These are phyloP conservation scores for Thielaviopsis populi DNA, from an alignment of 2,329 filamentous ascomycete species.

Conservation along the genomic window DNA sequence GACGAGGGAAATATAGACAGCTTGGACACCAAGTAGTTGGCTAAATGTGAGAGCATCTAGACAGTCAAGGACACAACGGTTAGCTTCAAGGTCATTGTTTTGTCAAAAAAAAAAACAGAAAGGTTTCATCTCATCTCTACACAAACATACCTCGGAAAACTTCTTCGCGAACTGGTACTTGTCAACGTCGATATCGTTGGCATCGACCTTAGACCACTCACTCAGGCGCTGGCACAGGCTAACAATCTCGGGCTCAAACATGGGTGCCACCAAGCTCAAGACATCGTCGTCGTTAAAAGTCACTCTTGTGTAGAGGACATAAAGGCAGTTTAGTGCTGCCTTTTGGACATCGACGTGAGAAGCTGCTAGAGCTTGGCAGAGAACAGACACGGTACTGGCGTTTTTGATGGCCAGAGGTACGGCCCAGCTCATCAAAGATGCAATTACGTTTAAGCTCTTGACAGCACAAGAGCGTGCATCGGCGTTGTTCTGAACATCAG, in stretches of 20 bases:
- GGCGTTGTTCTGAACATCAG: conserved; percentile 47
- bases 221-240: conserved; percentile 58
- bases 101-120: neutral
- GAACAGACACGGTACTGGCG: conserved; percentile 51
- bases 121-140: neutral
- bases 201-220: conserved; percentile 64
- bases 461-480: conserved; percentile 56
- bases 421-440: conserved; percentile 73
- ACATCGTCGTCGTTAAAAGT: conserved; percentile 69
- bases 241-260: conserved; percentile 60
- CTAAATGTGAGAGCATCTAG: conserved; percentile 71
- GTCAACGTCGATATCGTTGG: conserved; percentile 73
- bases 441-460: conserved; percentile 62
- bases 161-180: conserved; percentile 91
- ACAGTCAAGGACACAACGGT: neutral
- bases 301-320: conserved; percentile 61
- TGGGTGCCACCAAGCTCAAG: conserved; percentile 57
- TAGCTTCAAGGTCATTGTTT: neutral
- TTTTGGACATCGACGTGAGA: conserved; percentile 59
- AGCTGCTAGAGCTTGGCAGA: conserved; percentile 57
- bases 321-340: conserved; percentile 68
- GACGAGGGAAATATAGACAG: conserved; percentile 49
- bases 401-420: conserved; percentile 67
- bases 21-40: conserved; percentile 69
- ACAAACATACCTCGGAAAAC: conserved; percentile 59